phyloP scores from a whole-genome alignment of 441 rosid genomes.

The Gossypium gossypioides region DNA sequence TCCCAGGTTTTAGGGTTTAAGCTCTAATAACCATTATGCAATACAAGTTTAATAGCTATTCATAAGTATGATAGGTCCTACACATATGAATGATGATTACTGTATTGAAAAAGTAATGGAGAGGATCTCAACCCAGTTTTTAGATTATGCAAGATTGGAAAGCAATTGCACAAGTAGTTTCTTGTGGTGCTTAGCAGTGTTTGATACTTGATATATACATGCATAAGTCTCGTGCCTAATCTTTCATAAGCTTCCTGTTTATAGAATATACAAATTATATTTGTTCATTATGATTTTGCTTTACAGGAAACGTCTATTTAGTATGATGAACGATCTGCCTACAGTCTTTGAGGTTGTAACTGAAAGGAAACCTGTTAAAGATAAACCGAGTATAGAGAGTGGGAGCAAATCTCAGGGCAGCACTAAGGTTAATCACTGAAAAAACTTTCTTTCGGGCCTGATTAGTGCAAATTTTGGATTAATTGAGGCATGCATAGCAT shows the following conservation, averaged over 20 bases:
- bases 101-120: not conserved
- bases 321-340: slow-evolving; percentile 63
- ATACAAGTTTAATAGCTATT: not conserved
- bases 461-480: not conserved
- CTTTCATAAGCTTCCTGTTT: not conserved
- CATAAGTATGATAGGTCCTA: not conserved
- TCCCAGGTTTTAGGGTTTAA: not conserved
- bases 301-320: slow-evolving; percentile 63
- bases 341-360: slow-evolving; percentile 77
- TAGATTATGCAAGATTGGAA: not conserved
- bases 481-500: not conserved
- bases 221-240: not conserved
- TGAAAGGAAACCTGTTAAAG: slow-evolving; percentile 67
- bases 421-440: slow-evolving; percentile 47
- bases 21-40: not conserved
- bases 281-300: not conserved
- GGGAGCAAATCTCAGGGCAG: slow-evolving; percentile 63
- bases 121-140: not conserved
- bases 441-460: not conserved
- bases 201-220: slow-evolving; percentile 1
- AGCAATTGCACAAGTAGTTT: not conserved
- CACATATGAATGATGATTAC: not conserved
- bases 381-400: slow-evolving; percentile 71
- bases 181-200: not conserved
- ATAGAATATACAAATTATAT: not conserved